phyloP scores from a whole-genome alignment of 2,329 filamentous ascomycete genomes.

The Lasiodiplodia citricola region DNA sequence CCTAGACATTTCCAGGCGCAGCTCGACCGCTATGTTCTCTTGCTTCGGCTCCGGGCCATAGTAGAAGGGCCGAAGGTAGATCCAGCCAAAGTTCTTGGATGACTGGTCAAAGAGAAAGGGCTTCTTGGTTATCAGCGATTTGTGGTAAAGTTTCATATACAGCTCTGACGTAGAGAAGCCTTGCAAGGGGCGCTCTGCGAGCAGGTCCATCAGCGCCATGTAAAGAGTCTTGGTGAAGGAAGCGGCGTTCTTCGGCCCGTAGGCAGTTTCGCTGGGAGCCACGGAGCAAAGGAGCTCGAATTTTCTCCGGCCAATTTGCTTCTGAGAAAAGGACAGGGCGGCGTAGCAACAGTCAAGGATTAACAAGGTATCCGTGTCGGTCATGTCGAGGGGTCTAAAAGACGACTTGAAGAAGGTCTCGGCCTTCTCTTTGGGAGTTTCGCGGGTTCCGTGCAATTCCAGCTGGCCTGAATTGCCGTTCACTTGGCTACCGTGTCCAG shows the following conservation, averaged over 20 bases:
- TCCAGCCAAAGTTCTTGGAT: conserved; percentile 29
- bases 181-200: not conserved
- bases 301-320: conserved; percentile 27
- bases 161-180: conserved; percentile 30
- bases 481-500: conserved; percentile 27
- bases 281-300: conserved; percentile 31
- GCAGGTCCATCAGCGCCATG: conserved; percentile 16
- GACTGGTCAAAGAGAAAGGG: conserved; percentile 30
- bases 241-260: conserved; percentile 23
- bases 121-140: conserved; percentile 49
- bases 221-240: conserved; percentile 30
- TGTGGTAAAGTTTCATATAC: conserved; percentile 53
- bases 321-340: conserved; percentile 26
- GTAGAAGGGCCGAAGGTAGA: conserved; percentile 27
- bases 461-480: conserved; percentile 1
- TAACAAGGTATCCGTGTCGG: conserved; percentile 28
- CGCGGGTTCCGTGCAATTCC: not conserved
- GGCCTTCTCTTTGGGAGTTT: not conserved
- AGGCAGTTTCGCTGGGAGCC: conserved; percentile 24
- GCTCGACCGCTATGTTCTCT: conserved; percentile 24
- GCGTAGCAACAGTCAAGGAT: conserved; percentile 31
- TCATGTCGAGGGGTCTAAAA: conserved; percentile 12
- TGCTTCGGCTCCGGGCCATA: not conserved
- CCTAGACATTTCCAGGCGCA: conserved; percentile 28
- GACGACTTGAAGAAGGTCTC: conserved; percentile 6